Evolutionary conservation across 2,329 filamentous ascomycete species (phyloP), one percentile per base, ranked within the genome.

Genomic region (Alternaria arbusti): DNA sequence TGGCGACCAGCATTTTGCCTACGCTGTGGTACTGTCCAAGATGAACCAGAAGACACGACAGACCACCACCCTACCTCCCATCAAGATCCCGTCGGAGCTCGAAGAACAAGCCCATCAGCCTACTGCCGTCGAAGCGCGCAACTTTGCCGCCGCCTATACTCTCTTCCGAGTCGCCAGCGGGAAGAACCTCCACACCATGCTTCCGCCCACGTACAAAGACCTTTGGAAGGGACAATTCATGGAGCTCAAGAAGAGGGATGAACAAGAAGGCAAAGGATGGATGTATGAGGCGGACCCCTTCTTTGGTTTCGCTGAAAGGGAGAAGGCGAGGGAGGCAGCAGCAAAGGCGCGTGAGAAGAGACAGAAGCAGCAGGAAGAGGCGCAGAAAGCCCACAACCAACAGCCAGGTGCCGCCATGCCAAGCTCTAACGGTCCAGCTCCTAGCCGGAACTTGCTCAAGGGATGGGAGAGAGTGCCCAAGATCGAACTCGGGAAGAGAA

Each of bases 281-380:
- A 90, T 97, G 87, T 99, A 98, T 79, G 94, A 97, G 71, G 93
- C 94, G 11, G 96, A 99, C 74, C 96, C 96, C 0, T 99, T 99
- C 82, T 87, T 90, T 63, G 90, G 93, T 1, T 86, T 91, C 67
- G 87, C 90, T 69, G 92, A 96, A 79, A 86, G 92, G 56, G 91
- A 97, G 70, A 91, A 94, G 72, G 90, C 91, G 9, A 92, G 91
- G 67, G 89, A 87, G 2, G 85, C 88, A 3, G 88, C 90, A 49
- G 91, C 94, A 74, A 97, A 96, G 85, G 93, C 93, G 81, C 86
- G 89, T 61, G 89, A 87, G 66, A 92, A 96, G 65, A 81, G 75
- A 61, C 82, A 82, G 47, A 81, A 82, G 65, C 88, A 87, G 66
- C 79, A 82, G 54, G 88, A 87, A 63, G 82, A 82, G 45, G 79